Conservation (phyloP, 257 asterid genomes). For the Anisodus acutangulus region DNA sequence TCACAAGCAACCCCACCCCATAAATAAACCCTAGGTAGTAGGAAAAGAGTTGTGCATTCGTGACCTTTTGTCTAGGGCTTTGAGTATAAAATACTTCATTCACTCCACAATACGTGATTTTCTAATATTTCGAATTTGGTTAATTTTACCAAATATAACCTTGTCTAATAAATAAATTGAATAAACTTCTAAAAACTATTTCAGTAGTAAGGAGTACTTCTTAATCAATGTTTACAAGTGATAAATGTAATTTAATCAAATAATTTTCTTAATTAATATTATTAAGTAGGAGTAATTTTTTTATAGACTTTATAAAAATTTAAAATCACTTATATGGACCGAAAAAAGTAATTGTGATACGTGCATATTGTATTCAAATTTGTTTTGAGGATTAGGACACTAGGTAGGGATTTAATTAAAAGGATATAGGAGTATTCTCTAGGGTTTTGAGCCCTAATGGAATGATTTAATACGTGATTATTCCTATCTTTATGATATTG, state of each 20-base stretch:
- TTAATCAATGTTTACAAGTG: neutral
- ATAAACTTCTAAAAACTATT: too few species aligned
- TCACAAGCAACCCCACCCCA: slow-evolving; percentile 1
- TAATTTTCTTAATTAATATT: too few species aligned
- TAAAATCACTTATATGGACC: neutral
- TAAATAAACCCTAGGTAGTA: neutral
- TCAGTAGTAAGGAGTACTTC: too few species aligned
- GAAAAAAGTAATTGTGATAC: neutral
- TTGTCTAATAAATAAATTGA: neutral
- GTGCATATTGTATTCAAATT: slow-evolving; percentile 35
- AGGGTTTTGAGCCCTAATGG: slow-evolving; percentile 37
- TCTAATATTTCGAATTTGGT: neutral
- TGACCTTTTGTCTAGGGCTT: neutral
- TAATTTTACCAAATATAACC: neutral
- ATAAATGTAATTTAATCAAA: neutral
- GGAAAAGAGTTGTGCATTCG: neutral
- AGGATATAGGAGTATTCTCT: slow-evolving; percentile 24
- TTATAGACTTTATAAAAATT: neutral
- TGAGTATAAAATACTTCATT: neutral
- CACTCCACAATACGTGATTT: too few species aligned
- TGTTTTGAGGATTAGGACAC: neutral
- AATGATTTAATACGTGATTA: slow-evolving; percentile 13
- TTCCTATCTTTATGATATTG: neutral
- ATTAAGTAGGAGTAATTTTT: too few species aligned
- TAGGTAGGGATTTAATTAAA: slow-evolving; percentile 20